A percentile compares a stretch with the other conserved stretches of the same genome.
Conservation (phyloP, 2,329 filamentous ascomycete genomes). For the Nectriaceae sp. region DNA sequence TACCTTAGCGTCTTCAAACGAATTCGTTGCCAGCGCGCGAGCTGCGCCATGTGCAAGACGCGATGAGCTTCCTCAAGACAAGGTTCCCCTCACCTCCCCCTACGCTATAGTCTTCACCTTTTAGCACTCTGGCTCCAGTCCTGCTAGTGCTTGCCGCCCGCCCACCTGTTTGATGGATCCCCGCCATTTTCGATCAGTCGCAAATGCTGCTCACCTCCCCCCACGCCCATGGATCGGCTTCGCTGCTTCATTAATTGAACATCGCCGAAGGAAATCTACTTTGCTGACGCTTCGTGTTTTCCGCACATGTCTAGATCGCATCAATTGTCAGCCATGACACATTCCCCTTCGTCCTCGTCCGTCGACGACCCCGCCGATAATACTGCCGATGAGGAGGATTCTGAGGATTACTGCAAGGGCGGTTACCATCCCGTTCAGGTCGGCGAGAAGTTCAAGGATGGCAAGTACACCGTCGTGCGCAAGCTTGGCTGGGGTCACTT, state of each 20-base stretch:
- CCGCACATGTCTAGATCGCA: constrained; percentile 48
- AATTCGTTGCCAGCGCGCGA: constrained; percentile 21
- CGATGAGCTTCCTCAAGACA: constrained; percentile 47
- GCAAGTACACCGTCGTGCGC: constrained; percentile 41
- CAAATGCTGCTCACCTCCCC: neutral
- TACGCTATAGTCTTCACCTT: constrained; percentile 8
- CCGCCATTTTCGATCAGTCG: constrained; percentile 2
- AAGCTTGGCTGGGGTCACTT: constrained; percentile 13
- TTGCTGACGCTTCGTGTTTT: constrained; percentile 17
- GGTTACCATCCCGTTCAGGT: constrained; percentile 11
- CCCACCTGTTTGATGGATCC: neutral
- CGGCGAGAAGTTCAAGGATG: constrained; percentile 34
- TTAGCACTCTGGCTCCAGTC: constrained; percentile 6
- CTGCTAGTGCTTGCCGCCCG: neutral
- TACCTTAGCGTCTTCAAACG: neutral
- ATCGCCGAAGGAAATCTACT: neutral
- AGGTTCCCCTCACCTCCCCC: constrained; percentile 35
- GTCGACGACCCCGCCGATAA: constrained; percentile 85
- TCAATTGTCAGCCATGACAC: constrained; percentile 59
- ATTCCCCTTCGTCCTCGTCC: constrained; percentile 77
- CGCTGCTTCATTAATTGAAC: constrained; percentile 1
- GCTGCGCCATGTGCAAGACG: constrained; percentile 40
- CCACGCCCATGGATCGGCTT: neutral
- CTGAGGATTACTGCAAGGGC: constrained; percentile 32
- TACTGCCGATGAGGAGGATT: constrained; percentile 97